Conservation (phyloP, 805 yeast genomes). For the Saccharomyces eubayanus region DNA sequence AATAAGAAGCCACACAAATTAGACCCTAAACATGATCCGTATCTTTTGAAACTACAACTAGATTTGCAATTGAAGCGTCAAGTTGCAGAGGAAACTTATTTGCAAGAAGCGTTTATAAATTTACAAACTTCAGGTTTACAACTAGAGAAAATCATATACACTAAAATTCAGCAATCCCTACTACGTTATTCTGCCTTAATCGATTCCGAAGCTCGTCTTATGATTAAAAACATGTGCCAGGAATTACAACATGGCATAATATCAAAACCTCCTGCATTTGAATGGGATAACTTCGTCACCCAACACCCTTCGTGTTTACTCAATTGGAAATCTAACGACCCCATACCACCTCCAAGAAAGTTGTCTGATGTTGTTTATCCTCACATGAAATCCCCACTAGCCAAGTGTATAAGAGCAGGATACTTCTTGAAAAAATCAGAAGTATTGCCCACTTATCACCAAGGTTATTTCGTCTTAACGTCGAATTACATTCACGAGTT, state of each 20-base stretch:
- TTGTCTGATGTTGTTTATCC: slow-evolving; percentile 46
- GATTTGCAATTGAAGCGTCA: slow-evolving; percentile 62
- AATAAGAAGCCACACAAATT: slow-evolving; percentile 3
- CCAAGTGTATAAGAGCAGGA: slow-evolving; percentile 52
- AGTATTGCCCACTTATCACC: slow-evolving; percentile 49
- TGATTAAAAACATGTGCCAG: slow-evolving; percentile 44
- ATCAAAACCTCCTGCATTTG: slow-evolving; percentile 50
- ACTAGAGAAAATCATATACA: slow-evolving; percentile 53
- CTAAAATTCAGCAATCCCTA: slow-evolving; percentile 52
- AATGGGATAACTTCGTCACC: slow-evolving; percentile 62
- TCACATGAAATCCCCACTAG: slow-evolving; percentile 43
- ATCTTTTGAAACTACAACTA: slow-evolving; percentile 48
- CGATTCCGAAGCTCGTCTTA: slow-evolving; percentile 44
- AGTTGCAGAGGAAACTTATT: slow-evolving; percentile 49
- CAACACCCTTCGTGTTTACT: slow-evolving; percentile 36
- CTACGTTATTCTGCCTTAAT: slow-evolving; percentile 44
- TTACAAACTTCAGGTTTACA: slow-evolving; percentile 59
- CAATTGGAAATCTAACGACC: slow-evolving; percentile 32
- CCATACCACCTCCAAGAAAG: slow-evolving; percentile 38
- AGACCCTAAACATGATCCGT: slow-evolving; percentile 51
- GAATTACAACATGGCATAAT: slow-evolving; percentile 39
- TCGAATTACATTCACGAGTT: slow-evolving; percentile 63
- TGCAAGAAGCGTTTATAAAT: slow-evolving; percentile 57
- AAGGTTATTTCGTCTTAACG: slow-evolving; percentile 59
- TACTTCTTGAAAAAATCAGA: slow-evolving; percentile 53